phyloP scores from a whole-genome alignment of 2,329 filamentous ascomycete species.

The Venturia pyrina region DNA sequence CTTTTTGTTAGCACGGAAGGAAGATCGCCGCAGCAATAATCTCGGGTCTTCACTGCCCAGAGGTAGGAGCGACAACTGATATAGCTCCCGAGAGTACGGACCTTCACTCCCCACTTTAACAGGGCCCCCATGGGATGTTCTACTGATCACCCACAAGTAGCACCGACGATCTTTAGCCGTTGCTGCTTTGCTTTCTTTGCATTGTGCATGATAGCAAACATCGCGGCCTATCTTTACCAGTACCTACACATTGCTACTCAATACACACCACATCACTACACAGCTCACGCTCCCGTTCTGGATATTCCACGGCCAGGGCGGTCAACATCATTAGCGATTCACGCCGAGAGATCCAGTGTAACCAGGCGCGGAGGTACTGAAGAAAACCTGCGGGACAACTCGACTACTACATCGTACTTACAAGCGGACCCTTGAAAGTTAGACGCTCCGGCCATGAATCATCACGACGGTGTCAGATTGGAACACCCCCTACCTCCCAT shows the following conservation, averaged over 20 bases:
- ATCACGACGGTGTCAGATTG: background rate
- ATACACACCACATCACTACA: background rate
- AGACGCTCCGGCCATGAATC: background rate
- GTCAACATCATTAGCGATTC: background rate
- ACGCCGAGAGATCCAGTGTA: background rate
- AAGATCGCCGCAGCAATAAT: no score
- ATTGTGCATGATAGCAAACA: background rate
- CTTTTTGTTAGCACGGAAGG: no score
- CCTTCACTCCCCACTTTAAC: no score
- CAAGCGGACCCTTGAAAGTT: background rate
- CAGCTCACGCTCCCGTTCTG: background rate
- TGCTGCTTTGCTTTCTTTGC: background rate
- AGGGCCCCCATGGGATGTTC: background rate
- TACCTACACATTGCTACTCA: background rate
- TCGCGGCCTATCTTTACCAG: background rate
- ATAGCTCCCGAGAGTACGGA: no score
- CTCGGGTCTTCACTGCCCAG: background rate
- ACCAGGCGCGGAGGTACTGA: background rate
- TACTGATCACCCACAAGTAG: no score
- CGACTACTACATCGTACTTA: background rate
- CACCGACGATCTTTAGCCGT: background rate
- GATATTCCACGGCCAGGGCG: background rate
- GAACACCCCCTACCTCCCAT: slow-evolving; percentile 8
- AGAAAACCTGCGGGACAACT: background rate
- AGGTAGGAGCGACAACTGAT: background rate